Percentiles rank a stretch among this genome's conserved stretches.
phyloP scores from a whole-genome alignment of 768 basidiomycete genomes.

The Pleurotus salmoneostramineus region DNA sequence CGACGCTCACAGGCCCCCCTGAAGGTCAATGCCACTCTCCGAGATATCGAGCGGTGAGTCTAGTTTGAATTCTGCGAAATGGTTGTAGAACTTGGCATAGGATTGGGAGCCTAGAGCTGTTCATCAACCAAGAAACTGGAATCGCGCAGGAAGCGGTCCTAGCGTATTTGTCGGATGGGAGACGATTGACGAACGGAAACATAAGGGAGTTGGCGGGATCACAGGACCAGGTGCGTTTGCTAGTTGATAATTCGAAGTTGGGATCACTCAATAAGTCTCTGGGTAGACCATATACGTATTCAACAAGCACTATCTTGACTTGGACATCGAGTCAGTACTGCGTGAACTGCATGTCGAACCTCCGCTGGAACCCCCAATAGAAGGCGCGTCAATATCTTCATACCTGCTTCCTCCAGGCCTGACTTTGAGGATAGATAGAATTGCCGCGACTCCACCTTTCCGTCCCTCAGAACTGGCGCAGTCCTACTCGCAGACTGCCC shows the following conservation, averaged over 20 bases:
- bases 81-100: no score
- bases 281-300: conserved; percentile 72
- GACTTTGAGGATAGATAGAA: conserved; percentile 37
- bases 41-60: conserved; percentile 73
- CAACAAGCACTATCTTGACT: conserved; percentile 77
- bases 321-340: conserved; percentile 62
- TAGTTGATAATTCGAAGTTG: neutral
- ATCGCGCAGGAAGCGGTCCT: conserved; percentile 66
- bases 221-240: conserved; percentile 64
- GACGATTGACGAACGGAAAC: conserved; percentile 66
- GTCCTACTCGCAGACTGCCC: conserved; percentile 63
- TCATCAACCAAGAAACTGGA: conserved; percentile 69
- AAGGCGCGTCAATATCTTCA: conserved; percentile 41
- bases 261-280: neutral
- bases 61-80: neutral
- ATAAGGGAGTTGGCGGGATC: conserved; percentile 72
- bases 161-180: conserved; percentile 79
- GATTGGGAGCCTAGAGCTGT: conserved; percentile 62
- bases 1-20: neutral
- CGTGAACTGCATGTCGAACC: conserved; percentile 59
- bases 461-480: conserved; percentile 61
- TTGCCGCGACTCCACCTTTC: conserved; percentile 69
- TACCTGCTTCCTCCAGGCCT: conserved; percentile 1
- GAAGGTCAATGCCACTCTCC: conserved; percentile 60
- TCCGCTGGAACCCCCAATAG: conserved; percentile 63